Conservation (phyloP, 2,329 filamentous ascomycete species). For the Penicillium hordei region DNA sequence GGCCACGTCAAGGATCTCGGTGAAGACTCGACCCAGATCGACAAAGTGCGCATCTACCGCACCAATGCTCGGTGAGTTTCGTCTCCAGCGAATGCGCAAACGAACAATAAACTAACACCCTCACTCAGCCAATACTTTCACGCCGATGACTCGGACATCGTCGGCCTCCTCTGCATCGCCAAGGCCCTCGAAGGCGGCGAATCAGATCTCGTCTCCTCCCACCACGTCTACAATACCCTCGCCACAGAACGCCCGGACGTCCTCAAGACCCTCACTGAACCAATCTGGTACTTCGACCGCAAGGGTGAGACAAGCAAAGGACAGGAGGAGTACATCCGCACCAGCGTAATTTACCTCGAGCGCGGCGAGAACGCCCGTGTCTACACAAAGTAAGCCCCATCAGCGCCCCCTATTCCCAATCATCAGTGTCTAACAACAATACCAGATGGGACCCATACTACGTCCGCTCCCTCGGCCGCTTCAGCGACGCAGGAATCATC, state of each 20-base stretch:
- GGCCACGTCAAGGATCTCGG: conserved; percentile 88
- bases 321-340: conserved; percentile 71
- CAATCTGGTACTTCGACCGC: conserved; percentile 89
- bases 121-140: conserved; percentile 72
- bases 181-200: conserved; percentile 79
- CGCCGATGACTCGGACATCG: conserved; percentile 77
- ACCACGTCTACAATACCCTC: conserved; percentile 78
- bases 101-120: not conserved
- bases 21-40: conserved; percentile 76
- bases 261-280: conserved; percentile 69
- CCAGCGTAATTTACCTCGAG: conserved; percentile 75
- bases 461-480: conserved; percentile 71
- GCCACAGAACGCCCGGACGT: conserved; percentile 75
- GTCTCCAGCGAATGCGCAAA: not conserved
- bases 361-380: conserved; percentile 64
- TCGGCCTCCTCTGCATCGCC: conserved; percentile 78
- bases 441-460: conserved; percentile 80
- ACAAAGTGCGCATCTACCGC: conserved; percentile 85
- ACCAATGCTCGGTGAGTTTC: conserved; percentile 66
- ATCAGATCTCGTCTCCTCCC: conserved; percentile 74
- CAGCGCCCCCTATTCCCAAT: not conserved
- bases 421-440: conserved; percentile 15
- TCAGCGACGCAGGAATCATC: conserved; percentile 70
- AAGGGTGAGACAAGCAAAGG: conserved; percentile 78
- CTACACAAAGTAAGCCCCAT: conserved; percentile 63